phyloP scores from a whole-genome alignment of 1,284 basidiomycete species.

The Naganishia cerealis region DNA sequence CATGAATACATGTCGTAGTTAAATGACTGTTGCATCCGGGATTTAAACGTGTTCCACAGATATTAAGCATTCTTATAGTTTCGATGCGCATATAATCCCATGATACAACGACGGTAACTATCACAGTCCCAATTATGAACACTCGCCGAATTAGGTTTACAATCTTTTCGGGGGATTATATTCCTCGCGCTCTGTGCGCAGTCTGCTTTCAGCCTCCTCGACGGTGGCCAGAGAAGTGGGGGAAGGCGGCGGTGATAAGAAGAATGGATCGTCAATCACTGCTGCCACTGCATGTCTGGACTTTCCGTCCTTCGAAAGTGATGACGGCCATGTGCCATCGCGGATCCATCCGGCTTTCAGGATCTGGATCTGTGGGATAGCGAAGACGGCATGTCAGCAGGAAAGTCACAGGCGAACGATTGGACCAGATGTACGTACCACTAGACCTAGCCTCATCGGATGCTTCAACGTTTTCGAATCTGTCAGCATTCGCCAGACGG shows the following conservation, averaged over 20 bases:
- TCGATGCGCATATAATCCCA: neutral
- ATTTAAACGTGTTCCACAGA: neutral
- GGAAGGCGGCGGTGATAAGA: conserved; percentile 23
- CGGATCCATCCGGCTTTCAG: conserved; percentile 49
- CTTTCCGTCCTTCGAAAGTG: conserved; percentile 24
- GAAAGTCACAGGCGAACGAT: neutral
- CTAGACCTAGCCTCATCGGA: conserved; percentile 45
- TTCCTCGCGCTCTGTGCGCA: conserved; percentile 1
- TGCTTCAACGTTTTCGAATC: conserved; percentile 43
- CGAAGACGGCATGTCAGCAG: neutral
- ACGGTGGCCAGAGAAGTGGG: neutral
- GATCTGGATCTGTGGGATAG: conserved; percentile 45
- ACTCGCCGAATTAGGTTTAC: neutral
- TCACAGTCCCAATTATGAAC: neutral
- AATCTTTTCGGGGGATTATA: conserved; percentile 15
- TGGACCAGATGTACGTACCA: conserved; percentile 40
- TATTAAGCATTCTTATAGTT: too few relatives aligned
- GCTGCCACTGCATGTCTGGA: conserved; percentile 16
- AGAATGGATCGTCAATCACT: conserved; percentile 32
- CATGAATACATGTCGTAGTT: conserved; percentile 14
- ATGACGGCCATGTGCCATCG: conserved; percentile 52
- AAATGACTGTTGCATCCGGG: neutral
- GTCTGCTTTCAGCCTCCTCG: neutral
- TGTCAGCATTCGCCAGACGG: conserved; percentile 41
- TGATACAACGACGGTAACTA: conserved; percentile 5